Percentiles rank a stretch among this genome's conserved stretches.
These are phyloP conservation scores for Collybia sp. DNA, from an alignment of 768 basidiomycete species.

Conservation along the genomic window DNA sequence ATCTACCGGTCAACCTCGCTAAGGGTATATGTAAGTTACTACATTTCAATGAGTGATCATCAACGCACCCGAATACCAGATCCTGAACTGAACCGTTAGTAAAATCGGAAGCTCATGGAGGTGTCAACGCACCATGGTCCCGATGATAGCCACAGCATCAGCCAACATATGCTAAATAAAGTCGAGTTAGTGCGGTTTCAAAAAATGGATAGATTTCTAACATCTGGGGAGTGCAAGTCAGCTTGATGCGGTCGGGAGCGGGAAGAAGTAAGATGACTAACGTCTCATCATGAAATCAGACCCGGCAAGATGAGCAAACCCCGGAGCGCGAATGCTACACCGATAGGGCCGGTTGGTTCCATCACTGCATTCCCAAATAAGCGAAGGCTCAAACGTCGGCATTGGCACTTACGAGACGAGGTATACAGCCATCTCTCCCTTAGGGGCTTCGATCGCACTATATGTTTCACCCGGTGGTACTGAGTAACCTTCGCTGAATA, in stretches of 20 bases:
- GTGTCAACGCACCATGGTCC: slow-evolving; percentile 75
- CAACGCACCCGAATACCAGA: slow-evolving; percentile 88
- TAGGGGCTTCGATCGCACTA: slow-evolving; percentile 95
- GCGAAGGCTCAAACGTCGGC: slow-evolving; percentile 1
- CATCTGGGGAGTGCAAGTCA: slow-evolving; percentile 31
- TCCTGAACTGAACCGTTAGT: slow-evolving; percentile 37
- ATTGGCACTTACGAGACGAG: slow-evolving; percentile 75
- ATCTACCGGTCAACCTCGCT: slow-evolving; percentile 20
- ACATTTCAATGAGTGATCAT: not conserved
- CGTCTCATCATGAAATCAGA: slow-evolving; percentile 98
- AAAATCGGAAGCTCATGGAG: no score
- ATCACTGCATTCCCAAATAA: slow-evolving; percentile 45
- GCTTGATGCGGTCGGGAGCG: slow-evolving; percentile 2
- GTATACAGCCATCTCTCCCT: slow-evolving; percentile 99
- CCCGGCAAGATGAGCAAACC: slow-evolving; percentile 93
- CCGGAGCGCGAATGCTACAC: slow-evolving; percentile 96
- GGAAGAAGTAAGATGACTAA: slow-evolving; percentile 31
- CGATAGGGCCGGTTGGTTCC: slow-evolving; percentile 95
- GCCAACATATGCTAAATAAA: slow-evolving; percentile 74
- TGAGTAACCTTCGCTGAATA: slow-evolving; percentile 95
- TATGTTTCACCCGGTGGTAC: slow-evolving; percentile 97
- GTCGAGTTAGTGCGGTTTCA: slow-evolving; percentile 11
- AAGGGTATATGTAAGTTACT: not conserved
- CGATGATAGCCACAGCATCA: slow-evolving; percentile 95
- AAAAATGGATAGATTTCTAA: slow-evolving; percentile 18